A percentile compares a stretch with the other conserved stretches of the same genome.
Conservation (phyloP, 116 monocot species). For the Dioscorea cayenensis region DNA sequence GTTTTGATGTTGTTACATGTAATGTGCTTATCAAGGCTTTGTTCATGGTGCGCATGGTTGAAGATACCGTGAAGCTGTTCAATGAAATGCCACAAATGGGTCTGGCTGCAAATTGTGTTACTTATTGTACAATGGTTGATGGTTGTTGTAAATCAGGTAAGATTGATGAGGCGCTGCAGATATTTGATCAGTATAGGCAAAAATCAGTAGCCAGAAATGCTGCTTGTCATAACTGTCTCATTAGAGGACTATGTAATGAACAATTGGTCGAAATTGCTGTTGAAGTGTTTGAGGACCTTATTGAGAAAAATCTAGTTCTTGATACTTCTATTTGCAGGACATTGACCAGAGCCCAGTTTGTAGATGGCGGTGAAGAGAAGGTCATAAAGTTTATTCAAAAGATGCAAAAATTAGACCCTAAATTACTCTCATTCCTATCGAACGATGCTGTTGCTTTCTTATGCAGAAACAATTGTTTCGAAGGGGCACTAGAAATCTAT, state of each 20-base stretch:
- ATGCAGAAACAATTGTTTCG: conserved; percentile 35
- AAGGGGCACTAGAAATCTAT: conserved; percentile 40
- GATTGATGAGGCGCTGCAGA: conserved; percentile 30
- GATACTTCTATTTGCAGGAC: conserved; percentile 28
- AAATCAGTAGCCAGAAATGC: conserved; percentile 9
- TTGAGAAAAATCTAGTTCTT: conserved; percentile 24
- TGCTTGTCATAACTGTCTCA: conserved; percentile 30
- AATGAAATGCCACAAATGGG: conserved; percentile 43
- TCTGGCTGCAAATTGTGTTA: conserved; percentile 32
- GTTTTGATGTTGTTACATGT: conserved; percentile 40
- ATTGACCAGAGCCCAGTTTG: conserved; percentile 39
- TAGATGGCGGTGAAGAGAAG: conserved; percentile 29
- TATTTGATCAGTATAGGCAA: conserved; percentile 38
- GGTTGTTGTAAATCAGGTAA: conserved; percentile 33
- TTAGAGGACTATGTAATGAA: conserved; percentile 36
- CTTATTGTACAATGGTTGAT: conserved; percentile 46
- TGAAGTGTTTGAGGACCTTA: conserved; percentile 48
- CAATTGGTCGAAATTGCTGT: conserved; percentile 37
- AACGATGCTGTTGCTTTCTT: conserved; percentile 57
- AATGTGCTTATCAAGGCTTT: conserved; percentile 62
- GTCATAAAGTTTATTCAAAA: conserved; percentile 45
- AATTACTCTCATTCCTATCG: conserved; percentile 33
- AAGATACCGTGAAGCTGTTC: conserved; percentile 52
- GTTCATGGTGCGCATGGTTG: conserved; percentile 43
- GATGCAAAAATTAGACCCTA: conserved; percentile 28